A percentile compares a stretch with the other conserved stretches of the same genome.
Conservation (phyloP, 352 stramenopile genomes). For the Globisporangium orthogonon region DNA sequence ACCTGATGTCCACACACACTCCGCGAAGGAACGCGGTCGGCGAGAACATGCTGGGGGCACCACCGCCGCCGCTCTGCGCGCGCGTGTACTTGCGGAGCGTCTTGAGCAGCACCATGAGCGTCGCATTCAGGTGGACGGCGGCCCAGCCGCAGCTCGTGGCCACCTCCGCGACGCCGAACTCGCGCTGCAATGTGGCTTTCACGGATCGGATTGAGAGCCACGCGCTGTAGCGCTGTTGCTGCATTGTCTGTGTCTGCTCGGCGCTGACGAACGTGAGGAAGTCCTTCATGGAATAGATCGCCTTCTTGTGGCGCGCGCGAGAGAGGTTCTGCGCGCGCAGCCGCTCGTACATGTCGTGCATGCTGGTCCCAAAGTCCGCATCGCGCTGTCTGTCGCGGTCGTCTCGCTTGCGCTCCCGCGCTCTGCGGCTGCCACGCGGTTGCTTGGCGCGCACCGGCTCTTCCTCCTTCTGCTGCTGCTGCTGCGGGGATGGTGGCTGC, state of each 20-base stretch:
- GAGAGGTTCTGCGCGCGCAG: conserved; percentile 13
- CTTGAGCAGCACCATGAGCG: conserved; percentile 50
- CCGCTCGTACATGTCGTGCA: conserved; percentile 29
- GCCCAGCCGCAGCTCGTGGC: conserved; percentile 51
- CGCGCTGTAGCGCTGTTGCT: conserved; percentile 34
- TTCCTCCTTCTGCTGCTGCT: not conserved
- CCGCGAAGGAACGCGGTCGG: conserved; percentile 28
- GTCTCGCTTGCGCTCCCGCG: conserved; percentile 3
- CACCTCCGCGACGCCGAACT: conserved; percentile 44
- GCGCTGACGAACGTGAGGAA: conserved; percentile 37
- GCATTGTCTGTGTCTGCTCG: conserved; percentile 22
- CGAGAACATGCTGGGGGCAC: conserved; percentile 17
- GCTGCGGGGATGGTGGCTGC: not conserved
- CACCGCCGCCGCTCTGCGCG: conserved; percentile 17
- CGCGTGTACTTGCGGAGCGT: conserved; percentile 41
- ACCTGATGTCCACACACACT: conserved; percentile 39
- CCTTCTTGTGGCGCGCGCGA: conserved; percentile 20
- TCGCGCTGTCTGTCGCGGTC: conserved; percentile 13
- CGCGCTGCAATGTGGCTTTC: conserved; percentile 35
- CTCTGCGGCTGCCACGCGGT: not conserved
- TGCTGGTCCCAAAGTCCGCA: conserved; percentile 54
- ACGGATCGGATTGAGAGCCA: conserved; percentile 55
- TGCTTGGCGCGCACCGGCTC: not conserved
- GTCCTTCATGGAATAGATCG: conserved; percentile 28
- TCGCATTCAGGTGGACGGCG: conserved; percentile 52